Percentiles rank a stretch among this genome's conserved stretches.
phyloP scores from a whole-genome alignment of 768 basidiomycete genomes.

The Lenzites betulinus region DNA sequence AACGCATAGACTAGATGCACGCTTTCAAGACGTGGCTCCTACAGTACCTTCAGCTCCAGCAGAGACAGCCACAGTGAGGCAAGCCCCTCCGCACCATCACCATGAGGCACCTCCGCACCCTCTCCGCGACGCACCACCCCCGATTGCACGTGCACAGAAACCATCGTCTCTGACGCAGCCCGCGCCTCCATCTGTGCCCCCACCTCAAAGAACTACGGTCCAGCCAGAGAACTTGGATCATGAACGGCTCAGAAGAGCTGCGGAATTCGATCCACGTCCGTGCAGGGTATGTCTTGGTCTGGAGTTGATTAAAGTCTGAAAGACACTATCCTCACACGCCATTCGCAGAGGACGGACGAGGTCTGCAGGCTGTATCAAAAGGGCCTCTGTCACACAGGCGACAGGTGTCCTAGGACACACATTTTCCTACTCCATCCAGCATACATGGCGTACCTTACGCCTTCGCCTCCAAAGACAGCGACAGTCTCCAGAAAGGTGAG shows the following conservation, averaged over 20 bases:
- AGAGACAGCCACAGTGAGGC: no score
- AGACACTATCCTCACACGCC: not conserved
- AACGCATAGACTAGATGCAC: not conserved
- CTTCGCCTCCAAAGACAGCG: not conserved
- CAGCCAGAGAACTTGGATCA: not conserved
- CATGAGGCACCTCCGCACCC: no score
- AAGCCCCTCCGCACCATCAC: no score
- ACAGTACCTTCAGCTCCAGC: not conserved
- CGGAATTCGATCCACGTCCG: conserved; percentile 2
- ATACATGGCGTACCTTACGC: not conserved
- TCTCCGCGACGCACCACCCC: not conserved
- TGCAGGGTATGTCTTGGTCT: not conserved
- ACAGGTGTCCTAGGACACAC: conserved; percentile 19
- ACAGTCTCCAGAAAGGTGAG: not conserved
- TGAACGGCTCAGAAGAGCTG: not conserved
- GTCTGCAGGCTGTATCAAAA: conserved; percentile 18
- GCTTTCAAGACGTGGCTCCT: not conserved
- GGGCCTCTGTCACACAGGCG: conserved; percentile 12
- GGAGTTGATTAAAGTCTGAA: not conserved
- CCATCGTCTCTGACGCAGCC: not conserved
- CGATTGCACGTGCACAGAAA: not conserved
- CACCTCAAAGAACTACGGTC: no score
- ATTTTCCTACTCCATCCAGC: not conserved
- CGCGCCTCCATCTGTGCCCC: not conserved
- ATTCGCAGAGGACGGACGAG: conserved; percentile 1